phyloP scores from a whole-genome alignment of 139 green algal genomes.

The Chlorella sp. region DNA sequence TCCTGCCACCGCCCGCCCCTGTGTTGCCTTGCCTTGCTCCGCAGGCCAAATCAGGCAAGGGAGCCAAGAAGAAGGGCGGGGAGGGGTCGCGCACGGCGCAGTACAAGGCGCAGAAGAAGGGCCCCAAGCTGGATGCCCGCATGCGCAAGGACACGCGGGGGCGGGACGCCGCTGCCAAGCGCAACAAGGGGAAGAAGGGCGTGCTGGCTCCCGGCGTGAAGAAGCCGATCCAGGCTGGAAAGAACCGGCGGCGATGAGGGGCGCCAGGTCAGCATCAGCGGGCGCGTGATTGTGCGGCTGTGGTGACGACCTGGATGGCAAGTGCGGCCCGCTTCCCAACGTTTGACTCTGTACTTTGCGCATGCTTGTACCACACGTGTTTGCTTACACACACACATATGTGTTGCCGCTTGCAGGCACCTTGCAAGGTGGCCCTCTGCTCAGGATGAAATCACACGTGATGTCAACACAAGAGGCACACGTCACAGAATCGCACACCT shows the following conservation, averaged over 20 bases:
- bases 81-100: slow-evolving; percentile 3
- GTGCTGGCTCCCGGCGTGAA: slow-evolving; percentile 1
- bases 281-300: no score
- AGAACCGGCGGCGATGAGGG: slow-evolving; percentile 25
- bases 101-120: slow-evolving; percentile 40
- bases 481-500: no score
- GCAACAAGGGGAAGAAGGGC: slow-evolving; percentile 32
- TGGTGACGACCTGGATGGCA: not conserved
- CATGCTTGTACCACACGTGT: no score
- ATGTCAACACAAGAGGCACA: no score
- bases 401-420: not conserved
- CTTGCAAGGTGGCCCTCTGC: not conserved
- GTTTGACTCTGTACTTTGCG: no score
- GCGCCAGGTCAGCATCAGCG: no score
- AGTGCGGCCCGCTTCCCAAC: not conserved
- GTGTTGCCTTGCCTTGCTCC: no score
- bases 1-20: not conserved
- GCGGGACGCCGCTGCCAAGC: not conserved
- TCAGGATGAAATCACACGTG: no score
- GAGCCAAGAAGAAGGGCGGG: slow-evolving; percentile 9
- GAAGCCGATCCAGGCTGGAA: slow-evolving; percentile 6
- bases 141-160: slow-evolving; percentile 52
- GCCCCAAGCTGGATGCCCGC: slow-evolving; percentile 40
- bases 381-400: not conserved
- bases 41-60: slow-evolving; percentile 26